These are phyloP conservation scores for Calonectria fujianensis DNA, from an alignment of 2,329 filamentous ascomycete species.

Conservation along the genomic window DNA sequence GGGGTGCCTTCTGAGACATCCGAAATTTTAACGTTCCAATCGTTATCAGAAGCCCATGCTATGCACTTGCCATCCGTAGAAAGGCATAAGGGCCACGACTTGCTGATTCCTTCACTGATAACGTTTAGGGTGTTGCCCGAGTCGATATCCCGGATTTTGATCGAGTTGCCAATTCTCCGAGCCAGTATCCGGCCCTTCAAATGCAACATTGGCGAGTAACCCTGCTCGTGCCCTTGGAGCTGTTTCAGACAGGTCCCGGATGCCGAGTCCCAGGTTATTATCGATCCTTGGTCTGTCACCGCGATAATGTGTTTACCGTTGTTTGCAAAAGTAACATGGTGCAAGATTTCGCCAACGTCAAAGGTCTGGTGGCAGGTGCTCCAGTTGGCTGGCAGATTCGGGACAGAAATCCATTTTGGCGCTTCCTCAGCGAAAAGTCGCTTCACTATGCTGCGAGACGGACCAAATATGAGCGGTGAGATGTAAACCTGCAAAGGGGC, in stretches of 20 bases:
- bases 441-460: conserved; percentile 7
- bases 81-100: background rate
- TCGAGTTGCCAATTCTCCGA: background rate
- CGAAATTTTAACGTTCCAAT: background rate
- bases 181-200: background rate
- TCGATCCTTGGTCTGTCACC: conserved; percentile 15
- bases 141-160: background rate
- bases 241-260: background rate
- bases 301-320: background rate
- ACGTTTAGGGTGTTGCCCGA: background rate
- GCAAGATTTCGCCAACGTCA: conserved; percentile 17
- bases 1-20: background rate
- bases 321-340: conserved; percentile 8
- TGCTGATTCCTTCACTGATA: background rate
- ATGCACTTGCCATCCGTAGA: background rate
- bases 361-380: background rate
- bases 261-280: conserved; percentile 25
- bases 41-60: background rate
- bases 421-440: background rate
- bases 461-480: conserved; percentile 37
- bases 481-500: conserved; percentile 31
- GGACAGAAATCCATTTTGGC: conserved; percentile 32
- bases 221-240: background rate
- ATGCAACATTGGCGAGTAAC: background rate
- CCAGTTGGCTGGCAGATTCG: background rate